Base-by-base conservation (phyloP, 345 rosid genomes). In the Populus ilicifolia region DNA sequence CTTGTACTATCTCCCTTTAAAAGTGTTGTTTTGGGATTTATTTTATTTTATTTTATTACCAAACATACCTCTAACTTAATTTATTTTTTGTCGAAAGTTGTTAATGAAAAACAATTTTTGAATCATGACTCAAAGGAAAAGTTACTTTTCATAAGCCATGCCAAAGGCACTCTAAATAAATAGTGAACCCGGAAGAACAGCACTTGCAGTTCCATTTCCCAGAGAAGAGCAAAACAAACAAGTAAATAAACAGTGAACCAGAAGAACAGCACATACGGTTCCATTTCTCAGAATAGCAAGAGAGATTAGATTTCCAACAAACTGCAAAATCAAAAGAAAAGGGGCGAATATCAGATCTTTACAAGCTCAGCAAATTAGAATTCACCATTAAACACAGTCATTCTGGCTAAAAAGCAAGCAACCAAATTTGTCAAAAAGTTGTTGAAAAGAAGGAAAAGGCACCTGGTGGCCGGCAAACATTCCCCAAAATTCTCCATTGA, bases 401-500 rank as follows among this genome's bases (percentile, higher is more conserved):
- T 62, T 21, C 67, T 8, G 29, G 14, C 67, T n/a, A 67, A 77
- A 72, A 11, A 30, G 41, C 33, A 41, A 35, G 77, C 48, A 66
- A 66, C 29, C 27, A 27, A 17, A 29, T 63, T 54, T 70, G 48
- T 39, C 67, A 69, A 10, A 81, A 73, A 71, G 39, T 33, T 44
- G 25, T 21, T 33, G 11, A 39, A n/a, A 71, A 83, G 43, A 44
- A 56, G 29, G 72, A 72, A 43, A 25, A 73, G 56, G 73, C 71
- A 94, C 99, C 97, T 95, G 98, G 84, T 95, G 93, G 84, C 87
- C 69, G 70, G 98, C 98, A 83, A 90, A 89, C 80, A 88, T 65
- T 77, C 89, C 94, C 99, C 99, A 95, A 81, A 95, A 95, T 44
- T 89, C 97, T 35, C 99, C 99, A 86, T 95, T 95, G 80, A 93